Evolutionary conservation across 495 filamentous ascomycete species (phyloP).

Genomic region (Lophiostoma macrostomum): DNA sequence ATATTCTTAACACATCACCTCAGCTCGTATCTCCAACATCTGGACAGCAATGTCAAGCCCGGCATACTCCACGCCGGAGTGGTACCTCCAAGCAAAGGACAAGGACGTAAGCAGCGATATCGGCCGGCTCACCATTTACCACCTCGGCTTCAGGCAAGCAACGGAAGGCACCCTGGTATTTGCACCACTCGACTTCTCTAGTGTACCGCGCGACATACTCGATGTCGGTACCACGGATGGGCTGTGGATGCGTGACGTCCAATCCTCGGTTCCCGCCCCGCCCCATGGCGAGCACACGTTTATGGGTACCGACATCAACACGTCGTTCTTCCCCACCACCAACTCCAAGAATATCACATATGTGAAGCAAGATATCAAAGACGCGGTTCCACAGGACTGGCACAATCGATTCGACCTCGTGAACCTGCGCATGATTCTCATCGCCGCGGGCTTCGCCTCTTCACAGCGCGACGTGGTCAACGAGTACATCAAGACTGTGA

Average conservation of each 20-base stretch:
- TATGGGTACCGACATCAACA: constrained; percentile 6
- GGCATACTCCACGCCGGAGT: background rate
- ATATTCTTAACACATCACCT: too few species aligned
- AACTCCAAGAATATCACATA: constrained; percentile 1
- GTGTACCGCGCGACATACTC: constrained; percentile 1
- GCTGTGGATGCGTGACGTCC: constrained; percentile 11
- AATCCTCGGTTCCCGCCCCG: constrained; percentile 12
- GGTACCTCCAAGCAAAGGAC: constrained; percentile 8
- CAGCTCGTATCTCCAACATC: too few species aligned
- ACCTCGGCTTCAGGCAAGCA: constrained; percentile 10
- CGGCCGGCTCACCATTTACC: constrained; percentile 12
- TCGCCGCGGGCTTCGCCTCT: background rate
- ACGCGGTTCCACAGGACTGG: background rate
- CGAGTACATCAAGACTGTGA: constrained; percentile 4
- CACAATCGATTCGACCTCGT: constrained; percentile 3
- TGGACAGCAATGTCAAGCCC: constrained; percentile 8
- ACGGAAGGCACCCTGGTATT: constrained; percentile 3
- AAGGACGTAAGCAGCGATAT: constrained; percentile 10
- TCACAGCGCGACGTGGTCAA: constrained; percentile 2
- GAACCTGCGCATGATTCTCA: constrained; percentile 14
- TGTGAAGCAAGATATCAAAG: constrained; percentile 6
- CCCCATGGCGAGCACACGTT: constrained; percentile 4
- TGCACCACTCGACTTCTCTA: constrained; percentile 4
- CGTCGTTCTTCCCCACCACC: background rate
- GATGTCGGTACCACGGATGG: constrained; percentile 5